Base-by-base conservation (phyloP, 2,329 filamentous ascomycete genomes). In the Lasiodiplodia citricola region DNA sequence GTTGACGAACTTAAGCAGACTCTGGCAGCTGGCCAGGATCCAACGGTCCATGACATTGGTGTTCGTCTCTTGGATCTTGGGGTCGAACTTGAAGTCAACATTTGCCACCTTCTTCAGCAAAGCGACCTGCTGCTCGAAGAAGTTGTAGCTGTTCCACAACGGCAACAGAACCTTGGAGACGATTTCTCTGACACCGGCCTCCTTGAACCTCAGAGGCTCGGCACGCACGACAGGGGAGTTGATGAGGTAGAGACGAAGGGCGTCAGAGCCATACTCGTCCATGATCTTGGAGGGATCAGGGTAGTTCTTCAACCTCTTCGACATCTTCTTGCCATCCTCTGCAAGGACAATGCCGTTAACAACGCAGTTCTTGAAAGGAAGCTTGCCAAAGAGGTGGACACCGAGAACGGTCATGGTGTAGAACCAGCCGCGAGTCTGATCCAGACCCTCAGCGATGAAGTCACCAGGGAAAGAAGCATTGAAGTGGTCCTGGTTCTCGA, bases 241-340 rank as follows among this genome's bases (percentile, higher is more conserved):
- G 82, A 97, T 97, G 76, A 98, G 87, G 77, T 97, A 97, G n/a
- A 98, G 86, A 67, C 95, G 91, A 62, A 98, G 87, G 37, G 95
- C 94, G 82, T 98, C 95, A 1, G 94, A 94, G 23, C 95, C 95
- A 78, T 97, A 97, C 76, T 91, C 91, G 69, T 91, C 83, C 86
- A 97, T 96, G 73, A 98, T 88, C 64, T 93, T 83, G 68, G 84
- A 84, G 13, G 95, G 95, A 75, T 97, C 94, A 0, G 95, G 95
- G 80, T 97, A 98, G 81, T 98, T 98, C 84, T 97, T 96, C 69
- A 97, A 85, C 66, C 95, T 89, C 82, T 98, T 98, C 7, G 94
- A 97, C 95, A 98, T 98, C 85, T 98, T 98, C 85, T 97, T 97
- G 68, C 95, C 95, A 76, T 97, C 93, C 78, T 97, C 94, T 0